These are phyloP conservation scores for Hymenoscyphus scutula DNA, from an alignment of 2,329 filamentous ascomycete species.

Conservation along the genomic window DNA sequence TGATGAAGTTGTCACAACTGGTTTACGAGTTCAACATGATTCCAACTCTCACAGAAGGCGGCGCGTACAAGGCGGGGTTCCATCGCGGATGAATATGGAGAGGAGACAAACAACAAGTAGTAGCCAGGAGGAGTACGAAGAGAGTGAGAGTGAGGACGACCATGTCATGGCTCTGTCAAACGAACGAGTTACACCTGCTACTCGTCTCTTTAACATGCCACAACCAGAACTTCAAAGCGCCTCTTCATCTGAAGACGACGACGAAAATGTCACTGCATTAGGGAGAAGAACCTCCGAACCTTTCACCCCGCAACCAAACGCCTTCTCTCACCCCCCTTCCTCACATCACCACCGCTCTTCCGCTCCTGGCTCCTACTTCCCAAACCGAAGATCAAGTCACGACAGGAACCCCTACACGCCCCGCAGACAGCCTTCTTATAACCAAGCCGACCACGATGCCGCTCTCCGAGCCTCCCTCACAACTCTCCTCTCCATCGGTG, in stretches of 20 bases:
- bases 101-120: constrained; percentile 52
- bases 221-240: constrained; percentile 39
- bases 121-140: constrained; percentile 92
- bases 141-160: constrained; percentile 88
- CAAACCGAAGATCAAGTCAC: constrained; percentile 36
- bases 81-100: constrained; percentile 41
- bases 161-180: constrained; percentile 58
- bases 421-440: constrained; percentile 50
- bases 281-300: constrained; percentile 44
- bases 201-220: constrained; percentile 19
- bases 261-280: constrained; percentile 81
- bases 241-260: constrained; percentile 50
- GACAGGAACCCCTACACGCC: constrained; percentile 34
- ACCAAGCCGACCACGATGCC: constrained; percentile 86
- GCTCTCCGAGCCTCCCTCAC: constrained; percentile 91
- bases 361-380: constrained; percentile 38
- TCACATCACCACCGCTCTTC: constrained; percentile 41
- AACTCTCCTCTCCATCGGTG: constrained; percentile 90
- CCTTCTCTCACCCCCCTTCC: constrained; percentile 79
- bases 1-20: constrained; percentile 89
- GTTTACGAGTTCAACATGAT: constrained; percentile 70
- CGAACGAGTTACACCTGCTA: constrained; percentile 46
- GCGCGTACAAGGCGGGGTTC: constrained; percentile 40
- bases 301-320: constrained; percentile 90
- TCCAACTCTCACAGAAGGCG: constrained; percentile 60